Percentiles rank a stretch among this genome's conserved stretches.
These are phyloP conservation scores for Pichia sp. DNA, from an alignment of 1,139 yeast species.

Conservation along the genomic window DNA sequence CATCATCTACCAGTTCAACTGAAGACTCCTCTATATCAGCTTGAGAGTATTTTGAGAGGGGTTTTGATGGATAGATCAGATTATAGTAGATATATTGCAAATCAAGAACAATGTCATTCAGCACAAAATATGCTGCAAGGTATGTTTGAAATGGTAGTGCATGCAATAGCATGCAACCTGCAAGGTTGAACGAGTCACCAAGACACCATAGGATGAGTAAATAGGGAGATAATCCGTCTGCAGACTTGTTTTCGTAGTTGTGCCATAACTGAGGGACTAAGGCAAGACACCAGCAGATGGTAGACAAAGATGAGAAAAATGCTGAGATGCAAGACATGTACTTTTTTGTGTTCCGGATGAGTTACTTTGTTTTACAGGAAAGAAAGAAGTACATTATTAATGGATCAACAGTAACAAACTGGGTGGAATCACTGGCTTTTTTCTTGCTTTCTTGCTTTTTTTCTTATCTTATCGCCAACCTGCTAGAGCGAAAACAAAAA, in stretches of 20 bases:
- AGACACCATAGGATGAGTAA: conserved; percentile 72
- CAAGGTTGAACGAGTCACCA: conserved; percentile 71
- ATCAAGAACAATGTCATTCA: conserved; percentile 63
- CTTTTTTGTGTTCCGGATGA: background rate
- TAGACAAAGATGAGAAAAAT: conserved; percentile 32
- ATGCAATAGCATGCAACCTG: conserved; percentile 72
- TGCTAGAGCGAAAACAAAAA: background rate
- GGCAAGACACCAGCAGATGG: conserved; percentile 70
- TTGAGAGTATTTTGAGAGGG: background rate
- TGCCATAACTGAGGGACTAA: conserved; percentile 77
- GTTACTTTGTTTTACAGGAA: too few relatives aligned
- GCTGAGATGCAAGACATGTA: background rate
- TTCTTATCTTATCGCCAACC: background rate
- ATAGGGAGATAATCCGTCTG: conserved; percentile 72
- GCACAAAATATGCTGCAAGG: conserved; percentile 65
- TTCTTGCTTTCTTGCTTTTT: background rate
- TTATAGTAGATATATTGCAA: conserved; percentile 69
- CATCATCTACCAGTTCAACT: conserved; percentile 1
- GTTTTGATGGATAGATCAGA: conserved; percentile 39
- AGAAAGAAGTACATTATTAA: too few relatives aligned
- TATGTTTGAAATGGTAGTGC: conserved; percentile 73
- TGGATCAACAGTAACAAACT: too few relatives aligned
- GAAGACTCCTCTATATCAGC: background rate
- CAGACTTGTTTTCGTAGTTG: conserved; percentile 67
- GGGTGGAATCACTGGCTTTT: too few relatives aligned